A percentile compares a stretch with the other conserved stretches of the same genome.
Conservation (phyloP, 2,329 filamentous ascomycete species). For the Davidsoniella eucalypti region DNA sequence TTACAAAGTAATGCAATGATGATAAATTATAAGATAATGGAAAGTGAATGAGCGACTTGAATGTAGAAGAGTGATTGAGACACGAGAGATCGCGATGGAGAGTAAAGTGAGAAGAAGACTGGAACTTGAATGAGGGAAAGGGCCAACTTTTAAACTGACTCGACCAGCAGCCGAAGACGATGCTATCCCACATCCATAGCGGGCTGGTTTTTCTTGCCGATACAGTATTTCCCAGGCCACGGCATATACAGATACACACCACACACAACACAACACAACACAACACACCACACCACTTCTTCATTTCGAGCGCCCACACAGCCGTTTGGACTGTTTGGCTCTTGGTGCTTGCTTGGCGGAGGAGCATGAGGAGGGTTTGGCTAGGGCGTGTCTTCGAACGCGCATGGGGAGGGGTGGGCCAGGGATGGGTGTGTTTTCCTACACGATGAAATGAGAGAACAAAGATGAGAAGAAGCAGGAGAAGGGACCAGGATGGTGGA, state of each 20-base stretch:
- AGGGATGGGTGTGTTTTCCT: not conserved
- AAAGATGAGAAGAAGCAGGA: constrained; percentile 1
- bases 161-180: not conserved
- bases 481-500: not conserved
- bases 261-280: not conserved
- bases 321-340: too few species aligned
- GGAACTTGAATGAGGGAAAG: constrained; percentile 4
- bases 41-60: constrained; percentile 10
- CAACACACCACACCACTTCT: not conserved
- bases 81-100: constrained; percentile 9
- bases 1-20: not conserved
- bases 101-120: not conserved
- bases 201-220: not conserved
- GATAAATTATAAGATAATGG: not conserved
- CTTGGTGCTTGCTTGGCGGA: not conserved
- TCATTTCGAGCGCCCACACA: too few species aligned
- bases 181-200: not conserved
- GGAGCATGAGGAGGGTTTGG: not conserved
- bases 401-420: not conserved
- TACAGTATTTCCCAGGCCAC: not conserved
- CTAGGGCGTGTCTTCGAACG: not conserved
- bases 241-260: not conserved
- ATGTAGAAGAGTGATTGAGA: constrained; percentile 4
- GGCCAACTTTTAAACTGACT: constrained; percentile 10
- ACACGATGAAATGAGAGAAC: not conserved